A percentile compares a stretch with the other conserved stretches of the same genome.
phyloP scores from a whole-genome alignment of 1,139 yeast species.

The Magnusiomyces magnusii region DNA sequence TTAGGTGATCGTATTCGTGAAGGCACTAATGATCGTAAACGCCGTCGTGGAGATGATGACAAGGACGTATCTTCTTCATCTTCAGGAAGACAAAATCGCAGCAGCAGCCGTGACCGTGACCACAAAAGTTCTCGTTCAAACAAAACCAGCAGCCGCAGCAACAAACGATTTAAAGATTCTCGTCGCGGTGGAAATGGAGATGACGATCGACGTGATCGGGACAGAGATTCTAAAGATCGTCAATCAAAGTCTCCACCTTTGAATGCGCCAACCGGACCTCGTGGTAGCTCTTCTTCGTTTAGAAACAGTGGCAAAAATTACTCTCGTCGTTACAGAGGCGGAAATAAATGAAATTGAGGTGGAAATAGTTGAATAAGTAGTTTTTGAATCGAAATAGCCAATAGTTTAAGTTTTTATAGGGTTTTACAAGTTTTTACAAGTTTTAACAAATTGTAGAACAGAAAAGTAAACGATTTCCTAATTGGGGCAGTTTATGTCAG shows the following conservation, averaged over 20 bases:
- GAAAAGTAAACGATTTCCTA: no score
- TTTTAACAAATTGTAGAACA: no score
- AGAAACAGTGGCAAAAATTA: slow-evolving; percentile 5
- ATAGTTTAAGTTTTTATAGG: no score
- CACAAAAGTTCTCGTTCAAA: neutral
- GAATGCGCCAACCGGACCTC: slow-evolving; percentile 27
- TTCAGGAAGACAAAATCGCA: slow-evolving; percentile 15
- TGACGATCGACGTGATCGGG: slow-evolving; percentile 16
- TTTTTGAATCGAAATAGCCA: no score
- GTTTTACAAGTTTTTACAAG: no score
- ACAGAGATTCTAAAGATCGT: slow-evolving; percentile 14
- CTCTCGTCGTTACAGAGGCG: slow-evolving; percentile 7
- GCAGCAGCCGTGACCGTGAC: slow-evolving; percentile 19
- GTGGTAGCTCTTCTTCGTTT: slow-evolving; percentile 15
- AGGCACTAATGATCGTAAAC: slow-evolving; percentile 10
- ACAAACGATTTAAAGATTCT: slow-evolving; percentile 11
- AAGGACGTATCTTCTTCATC: slow-evolving; percentile 10
- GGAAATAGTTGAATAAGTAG: neutral
- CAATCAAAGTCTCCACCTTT: slow-evolving; percentile 28
- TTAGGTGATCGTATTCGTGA: slow-evolving; percentile 15
- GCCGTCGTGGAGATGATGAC: slow-evolving; percentile 16
- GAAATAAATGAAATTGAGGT: no score
- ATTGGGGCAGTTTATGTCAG: no score
- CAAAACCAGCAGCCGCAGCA: slow-evolving; percentile 18
- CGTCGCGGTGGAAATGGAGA: slow-evolving; percentile 4